Base-by-base conservation (phyloP, 164 flowering plant species). In the Taxillus chinensis region DNA sequence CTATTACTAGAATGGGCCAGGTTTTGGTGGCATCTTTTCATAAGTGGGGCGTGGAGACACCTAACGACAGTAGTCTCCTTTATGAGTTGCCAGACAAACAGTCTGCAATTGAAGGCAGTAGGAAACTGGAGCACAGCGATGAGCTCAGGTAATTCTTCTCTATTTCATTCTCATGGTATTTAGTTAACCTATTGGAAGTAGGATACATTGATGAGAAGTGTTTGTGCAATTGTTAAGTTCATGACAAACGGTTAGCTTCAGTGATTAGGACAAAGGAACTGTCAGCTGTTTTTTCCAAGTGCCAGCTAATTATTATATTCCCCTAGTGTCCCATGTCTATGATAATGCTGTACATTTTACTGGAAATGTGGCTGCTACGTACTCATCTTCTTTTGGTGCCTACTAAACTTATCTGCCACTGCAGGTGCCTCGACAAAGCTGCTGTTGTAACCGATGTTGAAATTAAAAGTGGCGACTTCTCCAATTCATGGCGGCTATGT, bases 1-100 rank as follows among this genome's bases (percentile, higher is more conserved):
- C 95, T 39, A 53, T 90, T 45, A 86, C 92, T 13, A 79, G 97
- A 75, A 77, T 90, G 78, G 84, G 85, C 64, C 97, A 90, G 78
- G 97, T 90, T 67, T 57, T 90, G 68, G 87, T 82, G 58, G 92
- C 95, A 53, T 80, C 95, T 40, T 71, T 79, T 62, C 78, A 61
- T 38, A 90, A 90, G 65, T 76, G 80, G 80, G 82, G 78, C 64
- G 64, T 81, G 52, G 59, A 69, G 59, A 78, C 78, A 61, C 97
- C 97, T 53, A 41, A 37, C 17, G 97, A 87, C 68, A 77, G 82
- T 68, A 78, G 73, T 70, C 85, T 81, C 55, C 78, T 90, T 45
- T 83, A 81, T 76, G 95, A 90, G 73, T 71, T 77, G 56, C 72
- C 74, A 15, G 96, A 86, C 45, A 77, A 80, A 68, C 63, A 64